A percentile compares a stretch with the other conserved stretches of the same genome.
Conservation (phyloP, 2,329 filamentous ascomycete species). For the Cladosporium sp. region DNA sequence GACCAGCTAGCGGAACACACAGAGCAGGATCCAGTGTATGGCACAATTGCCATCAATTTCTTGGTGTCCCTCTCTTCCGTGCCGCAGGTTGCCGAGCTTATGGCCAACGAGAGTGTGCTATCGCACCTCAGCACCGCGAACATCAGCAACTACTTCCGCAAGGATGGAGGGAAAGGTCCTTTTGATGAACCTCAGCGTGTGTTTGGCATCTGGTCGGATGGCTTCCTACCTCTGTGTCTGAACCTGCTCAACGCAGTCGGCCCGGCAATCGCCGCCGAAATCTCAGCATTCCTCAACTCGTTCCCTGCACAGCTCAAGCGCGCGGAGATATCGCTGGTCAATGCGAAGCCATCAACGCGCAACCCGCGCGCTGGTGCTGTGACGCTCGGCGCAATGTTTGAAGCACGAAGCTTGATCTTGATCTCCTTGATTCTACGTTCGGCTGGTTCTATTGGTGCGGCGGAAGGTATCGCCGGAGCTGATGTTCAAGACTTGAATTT, state of each 20-base stretch:
- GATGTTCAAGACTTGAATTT: constrained; percentile 74
- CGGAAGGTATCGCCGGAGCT: constrained; percentile 55
- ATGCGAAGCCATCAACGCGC: constrained; percentile 42
- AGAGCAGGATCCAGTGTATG: constrained; percentile 83
- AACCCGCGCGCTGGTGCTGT: constrained; percentile 60
- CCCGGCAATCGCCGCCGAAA: constrained; percentile 76
- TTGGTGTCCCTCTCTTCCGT: constrained; percentile 83
- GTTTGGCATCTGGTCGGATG: constrained; percentile 87
- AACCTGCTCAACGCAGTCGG: constrained; percentile 85
- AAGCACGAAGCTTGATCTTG: constrained; percentile 76
- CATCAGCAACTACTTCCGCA: constrained; percentile 73
- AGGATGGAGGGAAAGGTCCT: constrained; percentile 68
- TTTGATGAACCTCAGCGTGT: constrained; percentile 75
- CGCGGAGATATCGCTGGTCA: constrained; percentile 72
- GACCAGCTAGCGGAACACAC: constrained; percentile 73
- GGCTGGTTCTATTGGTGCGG: constrained; percentile 64
- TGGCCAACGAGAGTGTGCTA: constrained; percentile 83
- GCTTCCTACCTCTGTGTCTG: constrained; percentile 81
- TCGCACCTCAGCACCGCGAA: constrained; percentile 77
- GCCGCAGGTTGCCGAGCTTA: constrained; percentile 78
- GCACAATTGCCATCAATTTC: constrained; percentile 86
- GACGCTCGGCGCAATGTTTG: constrained; percentile 70
- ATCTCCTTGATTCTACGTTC: constrained; percentile 70
- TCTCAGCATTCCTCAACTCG: constrained; percentile 83
- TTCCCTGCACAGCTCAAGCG: constrained; percentile 77